Evolutionary conservation across 1,284 basidiomycete species (phyloP).

Genomic region (Malassezia sympodialis): DNA sequence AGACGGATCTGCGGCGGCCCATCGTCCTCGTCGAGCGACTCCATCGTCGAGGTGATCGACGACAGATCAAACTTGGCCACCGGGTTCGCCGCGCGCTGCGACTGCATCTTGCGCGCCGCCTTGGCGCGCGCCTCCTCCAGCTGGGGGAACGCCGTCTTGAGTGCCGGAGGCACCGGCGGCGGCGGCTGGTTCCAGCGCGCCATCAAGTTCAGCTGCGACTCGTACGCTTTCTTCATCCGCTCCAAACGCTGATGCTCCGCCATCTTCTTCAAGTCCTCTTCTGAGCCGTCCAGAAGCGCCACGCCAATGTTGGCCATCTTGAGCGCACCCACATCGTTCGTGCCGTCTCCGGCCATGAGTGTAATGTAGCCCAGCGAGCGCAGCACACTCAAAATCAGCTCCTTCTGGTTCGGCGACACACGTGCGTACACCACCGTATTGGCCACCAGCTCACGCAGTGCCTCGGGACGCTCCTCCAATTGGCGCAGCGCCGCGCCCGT

Average conservation of each 20-base stretch:
- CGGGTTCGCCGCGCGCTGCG: constrained; percentile 26
- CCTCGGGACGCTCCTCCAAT: constrained; percentile 27
- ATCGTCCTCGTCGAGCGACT: constrained; percentile 37
- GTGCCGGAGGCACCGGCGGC: constrained; percentile 36
- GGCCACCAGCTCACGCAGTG: constrained; percentile 39
- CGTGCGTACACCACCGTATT: constrained; percentile 47
- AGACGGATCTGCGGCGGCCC: constrained; percentile 47
- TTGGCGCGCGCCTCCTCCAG: constrained; percentile 43
- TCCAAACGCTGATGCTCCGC: constrained; percentile 43
- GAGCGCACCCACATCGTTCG: constrained; percentile 47
- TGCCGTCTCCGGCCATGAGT: constrained; percentile 47
- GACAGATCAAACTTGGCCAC: constrained; percentile 42
- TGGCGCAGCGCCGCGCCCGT: constrained; percentile 44
- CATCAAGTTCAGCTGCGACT: constrained; percentile 38
- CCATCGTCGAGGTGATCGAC: constrained; percentile 37
- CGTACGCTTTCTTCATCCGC: constrained; percentile 47
- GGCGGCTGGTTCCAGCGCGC: constrained; percentile 37
- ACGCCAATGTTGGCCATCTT: constrained; percentile 48
- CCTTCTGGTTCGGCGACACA: constrained; percentile 46
- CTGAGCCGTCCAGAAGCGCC: constrained; percentile 44
- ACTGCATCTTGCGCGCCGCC: constrained; percentile 30
- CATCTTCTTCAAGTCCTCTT: constrained; percentile 42
- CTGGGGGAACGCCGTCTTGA: constrained; percentile 39
- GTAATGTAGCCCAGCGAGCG: constrained; percentile 43
- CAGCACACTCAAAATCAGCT: constrained; percentile 43